Conservation (phyloP, 371 early-diverging fungal genomes). For the Rhizopus microsporus region DNA sequence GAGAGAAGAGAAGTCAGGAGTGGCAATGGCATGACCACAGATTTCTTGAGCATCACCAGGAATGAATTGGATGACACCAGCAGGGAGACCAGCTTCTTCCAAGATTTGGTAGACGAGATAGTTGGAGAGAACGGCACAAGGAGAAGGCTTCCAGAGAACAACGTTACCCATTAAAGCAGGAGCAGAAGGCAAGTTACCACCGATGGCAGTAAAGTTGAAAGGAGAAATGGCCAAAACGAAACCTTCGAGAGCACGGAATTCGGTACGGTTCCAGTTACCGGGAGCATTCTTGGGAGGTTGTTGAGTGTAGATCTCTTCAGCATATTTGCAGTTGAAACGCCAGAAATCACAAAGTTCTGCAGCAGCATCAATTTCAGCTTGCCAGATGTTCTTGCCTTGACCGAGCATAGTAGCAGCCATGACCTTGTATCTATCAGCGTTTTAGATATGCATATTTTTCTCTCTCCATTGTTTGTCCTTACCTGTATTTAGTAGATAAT, state of each 20-base stretch:
- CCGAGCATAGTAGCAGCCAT: conserved; percentile 99
- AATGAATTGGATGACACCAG: conserved; percentile 96
- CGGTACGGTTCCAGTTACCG: conserved; percentile 93
- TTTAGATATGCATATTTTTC: conserved; percentile 3
- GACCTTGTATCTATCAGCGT: conserved; percentile 73
- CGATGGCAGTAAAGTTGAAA: conserved; percentile 99
- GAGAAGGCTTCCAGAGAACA: conserved; percentile 97
- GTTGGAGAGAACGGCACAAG: conserved; percentile 87
- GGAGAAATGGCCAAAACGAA: conserved; percentile 97
- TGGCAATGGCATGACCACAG: conserved; percentile 67
- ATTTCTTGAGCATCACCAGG: conserved; percentile 89
- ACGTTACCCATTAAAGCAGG: conserved; percentile 98
- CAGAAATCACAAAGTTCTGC: conserved; percentile 94
- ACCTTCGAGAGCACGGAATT: conserved; percentile 96
- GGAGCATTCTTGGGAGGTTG: conserved; percentile 93
- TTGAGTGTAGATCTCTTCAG: conserved; percentile 89
- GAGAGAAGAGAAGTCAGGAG: conserved; percentile 92
- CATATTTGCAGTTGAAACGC: conserved; percentile 95
- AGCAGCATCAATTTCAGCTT: conserved; percentile 97
- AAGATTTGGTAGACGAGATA: conserved; percentile 89
- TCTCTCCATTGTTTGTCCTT: conserved; percentile 12
- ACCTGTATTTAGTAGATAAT: conserved; percentile 86
- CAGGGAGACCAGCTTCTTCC: conserved; percentile 95
- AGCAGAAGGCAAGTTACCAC: conserved; percentile 92
- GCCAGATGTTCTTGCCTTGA: conserved; percentile 98